A percentile compares a stretch with the other conserved stretches of the same genome.
Evolutionary conservation across 1,284 basidiomycete species (phyloP).

Genomic region (Ceratobasidium sp.): DNA sequence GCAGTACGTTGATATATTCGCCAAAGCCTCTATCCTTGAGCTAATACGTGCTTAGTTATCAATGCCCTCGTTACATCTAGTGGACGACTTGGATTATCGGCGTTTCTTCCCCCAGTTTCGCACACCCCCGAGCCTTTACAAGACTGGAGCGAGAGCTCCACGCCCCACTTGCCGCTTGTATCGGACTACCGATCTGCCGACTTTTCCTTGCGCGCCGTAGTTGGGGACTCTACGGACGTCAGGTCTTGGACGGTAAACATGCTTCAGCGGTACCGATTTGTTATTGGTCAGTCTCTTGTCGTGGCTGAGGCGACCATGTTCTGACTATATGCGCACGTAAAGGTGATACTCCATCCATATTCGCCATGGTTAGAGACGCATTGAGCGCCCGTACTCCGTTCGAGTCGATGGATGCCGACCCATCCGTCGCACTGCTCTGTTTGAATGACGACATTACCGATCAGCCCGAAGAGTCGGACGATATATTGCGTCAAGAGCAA

Average conservation of each 20-base stretch:
- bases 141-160: constrained; percentile 36
- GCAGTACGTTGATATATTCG: constrained; percentile 50
- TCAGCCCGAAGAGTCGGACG: constrained; percentile 11
- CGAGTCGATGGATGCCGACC: background rate
- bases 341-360: constrained; percentile 28
- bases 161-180: constrained; percentile 54
- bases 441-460: constrained; percentile 39
- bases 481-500: constrained; percentile 10
- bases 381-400: background rate
- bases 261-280: constrained; percentile 41
- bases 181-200: constrained; percentile 52
- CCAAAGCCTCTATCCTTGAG: background rate
- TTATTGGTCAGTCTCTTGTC: constrained; percentile 35
- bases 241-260: constrained; percentile 37
- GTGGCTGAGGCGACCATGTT: background rate
- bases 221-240: constrained; percentile 27
- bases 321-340: background rate
- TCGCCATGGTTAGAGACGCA: constrained; percentile 14
- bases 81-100: constrained; percentile 54
- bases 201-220: constrained; percentile 52
- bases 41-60: constrained; percentile 49
- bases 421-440: constrained; percentile 37
- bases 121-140: constrained; percentile 42
- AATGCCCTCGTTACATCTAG: constrained; percentile 55
- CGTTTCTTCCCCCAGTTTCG: constrained; percentile 53